phyloP scores from a whole-genome alignment of 495 filamentous ascomycete species.

The Xanthoparmelia taractica region DNA sequence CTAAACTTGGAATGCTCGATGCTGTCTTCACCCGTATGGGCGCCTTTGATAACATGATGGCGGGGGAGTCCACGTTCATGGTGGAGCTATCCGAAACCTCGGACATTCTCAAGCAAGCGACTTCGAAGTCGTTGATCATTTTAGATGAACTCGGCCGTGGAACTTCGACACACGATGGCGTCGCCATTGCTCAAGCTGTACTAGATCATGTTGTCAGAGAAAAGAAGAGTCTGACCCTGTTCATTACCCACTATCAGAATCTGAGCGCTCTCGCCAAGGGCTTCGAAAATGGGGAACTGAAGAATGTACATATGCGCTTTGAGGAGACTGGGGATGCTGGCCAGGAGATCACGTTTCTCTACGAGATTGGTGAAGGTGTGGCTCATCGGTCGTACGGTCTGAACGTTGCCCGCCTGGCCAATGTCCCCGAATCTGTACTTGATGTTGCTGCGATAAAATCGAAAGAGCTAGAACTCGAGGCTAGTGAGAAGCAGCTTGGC shows the following conservation, averaged over 20 bases:
- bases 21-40: conserved; percentile 96
- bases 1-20: conserved; percentile 73
- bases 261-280: conserved; percentile 63
- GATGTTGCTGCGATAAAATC: conserved; percentile 75
- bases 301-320: conserved; percentile 82
- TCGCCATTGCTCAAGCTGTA: conserved; percentile 91
- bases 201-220: conserved; percentile 74
- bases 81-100: conserved; percentile 90
- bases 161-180: conserved; percentile 89
- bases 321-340: conserved; percentile 43
- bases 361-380: conserved; percentile 76
- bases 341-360: conserved; percentile 69
- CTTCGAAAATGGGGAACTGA: conserved; percentile 52
- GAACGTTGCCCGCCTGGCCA: conserved; percentile 84
- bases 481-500: conserved; percentile 49
- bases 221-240: conserved; percentile 68
- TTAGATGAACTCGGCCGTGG: conserved; percentile 94
- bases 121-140: conserved; percentile 71
- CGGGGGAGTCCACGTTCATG: conserved; percentile 95
- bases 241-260: conserved; percentile 95
- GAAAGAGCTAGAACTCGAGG: conserved; percentile 66
- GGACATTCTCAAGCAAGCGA: conserved; percentile 82
- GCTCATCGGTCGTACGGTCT: conserved; percentile 90
- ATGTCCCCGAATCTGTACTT: conserved; percentile 65
- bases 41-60: conserved; percentile 92